Evolutionary conservation across 1,284 basidiomycete genomes (phyloP), one percentile per base, ranked within the genome.

Genomic region (Singerocomus inundabilis): DNA sequence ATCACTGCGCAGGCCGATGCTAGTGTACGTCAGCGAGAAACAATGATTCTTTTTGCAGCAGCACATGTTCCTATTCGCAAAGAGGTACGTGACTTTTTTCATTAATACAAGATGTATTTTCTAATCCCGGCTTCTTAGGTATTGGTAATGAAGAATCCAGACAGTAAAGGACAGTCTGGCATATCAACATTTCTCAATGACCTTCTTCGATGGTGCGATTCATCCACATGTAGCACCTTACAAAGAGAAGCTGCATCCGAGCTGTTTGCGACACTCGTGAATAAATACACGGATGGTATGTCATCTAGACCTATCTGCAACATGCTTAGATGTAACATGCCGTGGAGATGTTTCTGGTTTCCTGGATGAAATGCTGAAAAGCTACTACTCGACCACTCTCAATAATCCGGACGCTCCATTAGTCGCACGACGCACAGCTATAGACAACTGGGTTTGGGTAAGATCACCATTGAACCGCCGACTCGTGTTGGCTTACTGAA

Each of bases 361-460:
- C 52, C 61, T 88, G 44, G 66, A 70, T 13, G 54, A 64, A 42
- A 69, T 72, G 50, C 53, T 80, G 7, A 68, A 71, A 3, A 54
- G 35, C 6, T 81, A 81, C 53, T 88, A 80, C 77, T 56, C 59
- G 0, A 57, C 69, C 9, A 69, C 79, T 29, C 72, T 89, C 13
- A 60, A 60, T 2, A 63, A 74, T 41, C 30, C 55, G 0, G 45
- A 41, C 8, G 45, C 57, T 4, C 13, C 70, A 3, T 39, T 69
- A 1, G 71, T 74, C 24, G 68, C 60, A 43, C 78, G 90, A 15
- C 74, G 72, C 56, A 68, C 73, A 44, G 80, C 81, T 0, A 74
- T 93, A 24, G 63, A 69, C 30, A 75, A 76, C 12, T 93, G 88
- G 85, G 74, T 76, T 51, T 91, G 85, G 86, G 91, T 92, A 55